Evolutionary conservation across 768 basidiomycete genomes (phyloP).

Genomic region (Russula olivacea): DNA sequence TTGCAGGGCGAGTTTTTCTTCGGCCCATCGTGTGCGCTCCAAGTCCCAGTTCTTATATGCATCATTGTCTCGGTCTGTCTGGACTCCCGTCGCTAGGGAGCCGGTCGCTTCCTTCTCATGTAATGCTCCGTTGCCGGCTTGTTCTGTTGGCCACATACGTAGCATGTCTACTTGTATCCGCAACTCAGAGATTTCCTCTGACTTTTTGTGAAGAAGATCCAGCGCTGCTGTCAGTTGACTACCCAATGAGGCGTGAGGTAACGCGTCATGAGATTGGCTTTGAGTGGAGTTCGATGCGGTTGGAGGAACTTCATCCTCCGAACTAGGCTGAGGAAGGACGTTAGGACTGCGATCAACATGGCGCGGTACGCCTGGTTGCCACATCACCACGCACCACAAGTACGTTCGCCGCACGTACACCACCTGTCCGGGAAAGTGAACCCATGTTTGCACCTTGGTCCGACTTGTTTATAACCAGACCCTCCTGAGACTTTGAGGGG

Average conservation of each 20-base stretch:
- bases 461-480: neutral
- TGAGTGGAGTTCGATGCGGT: conserved; percentile 15
- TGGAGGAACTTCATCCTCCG: conserved; percentile 17
- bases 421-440: neutral
- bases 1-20: conserved; percentile 12
- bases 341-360: neutral
- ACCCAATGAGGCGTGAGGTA: conserved; percentile 2
- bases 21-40: conserved; percentile 17
- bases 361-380: neutral
- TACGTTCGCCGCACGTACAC: neutral
- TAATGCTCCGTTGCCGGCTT: neutral
- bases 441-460: neutral
- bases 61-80: conserved; percentile 13
- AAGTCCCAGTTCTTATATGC: neutral
- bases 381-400: conserved; percentile 1
- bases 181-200: conserved; percentile 21
- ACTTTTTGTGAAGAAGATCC: conserved; percentile 20
- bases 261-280: conserved; percentile 7
- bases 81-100: neutral
- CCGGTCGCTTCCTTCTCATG: neutral
- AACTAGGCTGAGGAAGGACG: conserved; percentile 1
- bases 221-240: conserved; percentile 19
- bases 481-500: neutral
- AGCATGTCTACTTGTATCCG: conserved; percentile 4
- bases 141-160: neutral